Percentiles rank a stretch among this genome's conserved stretches.
Evolutionary conservation across 371 early-diverging fungal species (phyloP).

Genomic region (Apophysomyces sp.): DNA sequence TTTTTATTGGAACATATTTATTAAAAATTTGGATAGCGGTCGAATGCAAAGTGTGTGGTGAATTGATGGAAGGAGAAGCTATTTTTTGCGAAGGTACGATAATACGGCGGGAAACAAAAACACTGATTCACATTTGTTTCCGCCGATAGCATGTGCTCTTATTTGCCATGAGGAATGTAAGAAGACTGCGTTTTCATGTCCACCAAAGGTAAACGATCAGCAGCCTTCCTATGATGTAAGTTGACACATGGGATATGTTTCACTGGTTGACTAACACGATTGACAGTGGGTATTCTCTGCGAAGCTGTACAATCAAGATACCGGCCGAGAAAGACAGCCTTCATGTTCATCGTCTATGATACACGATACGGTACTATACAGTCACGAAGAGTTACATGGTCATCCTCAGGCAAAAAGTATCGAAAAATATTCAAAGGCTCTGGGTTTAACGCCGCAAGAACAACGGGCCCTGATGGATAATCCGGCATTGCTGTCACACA

Average conservation of each 20-base stretch:
- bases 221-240: conserved; percentile 48
- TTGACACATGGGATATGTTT: neutral
- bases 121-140: neutral
- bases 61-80: conserved; percentile 22
- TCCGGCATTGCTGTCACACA: conserved; percentile 31
- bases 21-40: conserved; percentile 20
- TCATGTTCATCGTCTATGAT: neutral
- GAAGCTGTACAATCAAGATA: conserved; percentile 10
- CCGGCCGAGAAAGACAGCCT: neutral
- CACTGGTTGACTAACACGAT: neutral
- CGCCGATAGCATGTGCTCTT: conserved; percentile 33
- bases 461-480: conserved; percentile 33
- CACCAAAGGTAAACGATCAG: conserved; percentile 45
- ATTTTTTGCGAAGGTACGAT: conserved; percentile 39
- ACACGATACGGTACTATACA: neutral
- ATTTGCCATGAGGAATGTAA: conserved; percentile 44
- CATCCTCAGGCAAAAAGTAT: conserved; percentile 40
- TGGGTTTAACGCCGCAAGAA: conserved; percentile 34
- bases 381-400: conserved; percentile 19
- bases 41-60: conserved; percentile 46
- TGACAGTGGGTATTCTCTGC: conserved; percentile 31
- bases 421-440: conserved; percentile 30
- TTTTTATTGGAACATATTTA: neutral
- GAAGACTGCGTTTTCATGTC: conserved; percentile 40
- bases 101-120: neutral